Evolutionary conservation across 805 yeast genomes (phyloP), one percentile per base, ranked within the genome.

Genomic region (Wickerhamomyces silvicola): DNA sequence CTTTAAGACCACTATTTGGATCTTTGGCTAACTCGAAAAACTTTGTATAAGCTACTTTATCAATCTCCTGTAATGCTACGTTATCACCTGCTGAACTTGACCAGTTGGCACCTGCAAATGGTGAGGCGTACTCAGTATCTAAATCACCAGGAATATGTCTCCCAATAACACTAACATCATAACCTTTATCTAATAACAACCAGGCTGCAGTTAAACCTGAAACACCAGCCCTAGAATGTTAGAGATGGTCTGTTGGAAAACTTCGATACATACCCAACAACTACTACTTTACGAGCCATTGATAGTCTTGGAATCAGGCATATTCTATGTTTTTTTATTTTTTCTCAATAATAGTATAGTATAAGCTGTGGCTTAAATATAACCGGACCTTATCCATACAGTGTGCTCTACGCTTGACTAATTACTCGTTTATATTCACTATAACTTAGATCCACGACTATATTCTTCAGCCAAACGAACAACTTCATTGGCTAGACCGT

Each of bases 21-120:
- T 64, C 73, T 12, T 54, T 42, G 2, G 79, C 73, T 29, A 77
- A 49, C 9, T 64, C 56, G 36, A 61, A 41, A 25, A 78, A 68
- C 37, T 59, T 64, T 18, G 42, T 41, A 43, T 79, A 80, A 0
- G 72, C 73, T 3, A 64, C 54, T 19, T 54, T 54, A 45, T 79
- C 86, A 14, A 60, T 45, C 10, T 56, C 47, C 36, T 68, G 72
- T 14, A 47, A 6, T 21, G 22, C 15, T 72, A n/a, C 73, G 4
- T 60, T 59, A 1, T 39, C n/a, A n/a, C n/a, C 24, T 2, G 82
- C 84, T 54, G 75, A 74, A 10, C 81, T 70, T 29, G 61, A 64
- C 83, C 85, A 79, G 44, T 78, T 74, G 28, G 85, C 87, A 4
- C 86, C 86, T 1, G 85, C 86, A 50, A 64, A 72, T 4, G 85